A percentile compares a stretch with the other conserved stretches of the same genome.
phyloP scores from a whole-genome alignment of 2,329 filamentous ascomycete species.

The Coniella vitis region DNA sequence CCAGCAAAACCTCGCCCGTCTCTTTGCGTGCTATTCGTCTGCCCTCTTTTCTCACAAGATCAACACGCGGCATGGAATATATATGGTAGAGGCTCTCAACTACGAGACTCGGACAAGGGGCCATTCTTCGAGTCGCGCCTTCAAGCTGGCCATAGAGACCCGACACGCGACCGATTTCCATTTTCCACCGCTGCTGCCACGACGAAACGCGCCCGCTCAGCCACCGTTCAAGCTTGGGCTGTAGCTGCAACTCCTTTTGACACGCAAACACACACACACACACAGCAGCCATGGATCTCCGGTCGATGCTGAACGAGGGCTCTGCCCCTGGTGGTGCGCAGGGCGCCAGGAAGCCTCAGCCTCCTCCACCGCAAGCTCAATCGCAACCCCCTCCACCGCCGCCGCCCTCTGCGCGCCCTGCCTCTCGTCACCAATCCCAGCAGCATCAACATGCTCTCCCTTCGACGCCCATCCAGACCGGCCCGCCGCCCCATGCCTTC shows the following conservation, averaged over 20 bases:
- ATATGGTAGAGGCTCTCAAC: slow-evolving; percentile 1
- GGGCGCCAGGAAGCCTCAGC: slow-evolving; percentile 19
- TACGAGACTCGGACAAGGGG: neutral
- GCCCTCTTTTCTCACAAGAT: neutral
- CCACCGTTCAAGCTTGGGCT: neutral
- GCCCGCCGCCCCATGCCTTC: slow-evolving; percentile 39
- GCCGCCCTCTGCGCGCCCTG: slow-evolving; percentile 4
- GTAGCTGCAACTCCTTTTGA: neutral
- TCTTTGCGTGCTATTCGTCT: neutral
- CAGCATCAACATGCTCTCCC: slow-evolving; percentile 26
- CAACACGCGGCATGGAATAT: slow-evolving; percentile 7
- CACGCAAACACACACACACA: too few relatives aligned
- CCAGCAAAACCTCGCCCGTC: neutral
- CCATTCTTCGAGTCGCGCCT: slow-evolving; percentile 1
- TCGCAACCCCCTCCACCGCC: slow-evolving; percentile 20
- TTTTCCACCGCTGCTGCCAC: too few relatives aligned
- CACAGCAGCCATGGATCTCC: slow-evolving; percentile 40
- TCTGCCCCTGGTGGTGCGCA: slow-evolving; percentile 27
- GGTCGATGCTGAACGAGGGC: slow-evolving; percentile 49
- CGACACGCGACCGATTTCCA: slow-evolving; percentile 15
- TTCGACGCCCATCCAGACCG: slow-evolving; percentile 33
- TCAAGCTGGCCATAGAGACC: neutral
- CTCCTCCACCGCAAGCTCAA: neutral
- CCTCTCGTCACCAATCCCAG: slow-evolving; percentile 15
- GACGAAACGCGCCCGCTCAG: too few relatives aligned